Evolutionary conservation across 2,329 filamentous ascomycete species (phyloP), one percentile per base, ranked within the genome.

Genomic region (Alternaria triticina): DNA sequence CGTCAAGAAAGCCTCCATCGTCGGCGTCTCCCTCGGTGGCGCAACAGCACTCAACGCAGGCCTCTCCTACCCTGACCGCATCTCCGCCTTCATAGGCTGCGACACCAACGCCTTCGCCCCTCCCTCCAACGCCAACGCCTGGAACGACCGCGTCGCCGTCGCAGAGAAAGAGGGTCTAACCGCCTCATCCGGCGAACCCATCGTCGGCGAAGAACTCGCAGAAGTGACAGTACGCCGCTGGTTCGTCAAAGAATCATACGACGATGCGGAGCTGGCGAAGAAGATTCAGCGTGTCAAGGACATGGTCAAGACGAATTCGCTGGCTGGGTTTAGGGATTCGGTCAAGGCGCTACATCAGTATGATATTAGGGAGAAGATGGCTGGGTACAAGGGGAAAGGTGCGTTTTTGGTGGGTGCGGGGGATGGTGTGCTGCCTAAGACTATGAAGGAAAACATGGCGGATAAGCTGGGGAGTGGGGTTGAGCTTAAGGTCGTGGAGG

Each of bases 11-110:
- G 87, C 91, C 0, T 84, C 87, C 0, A 82, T 95, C 0, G 83
- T 96, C 20, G 93, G 93, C 20, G 93, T 96, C 4, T 92, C 89
- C 36, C 88, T 96, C 77, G 93, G 93, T 66, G 93, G 93, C 56
- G 92, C 90, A 3, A 96, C 93, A 1, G 85, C 90, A 1, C 86
- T 96, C 54, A 90, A 91, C 75, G 89, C 91, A 55, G 90, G 91
- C 0, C 86, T 96, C 54, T 84, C 84, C 44, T 86, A 92, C 71
- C 90, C 91, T 0, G 66, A 81, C 1, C 84, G 87, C 46, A 80
- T 93, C 13, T 76, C 72, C 2, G 84, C 83, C 7, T 91, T 94
- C 76, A 83, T 95, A 22, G 86, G 90, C 4, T 94, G 92, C 78
- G 92, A 96, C 79, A 96, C 93, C 74, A 95, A 94, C 78, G 86